Evolutionary conservation across 768 basidiomycete genomes (phyloP).

Genomic region (Galerina marginata): DNA sequence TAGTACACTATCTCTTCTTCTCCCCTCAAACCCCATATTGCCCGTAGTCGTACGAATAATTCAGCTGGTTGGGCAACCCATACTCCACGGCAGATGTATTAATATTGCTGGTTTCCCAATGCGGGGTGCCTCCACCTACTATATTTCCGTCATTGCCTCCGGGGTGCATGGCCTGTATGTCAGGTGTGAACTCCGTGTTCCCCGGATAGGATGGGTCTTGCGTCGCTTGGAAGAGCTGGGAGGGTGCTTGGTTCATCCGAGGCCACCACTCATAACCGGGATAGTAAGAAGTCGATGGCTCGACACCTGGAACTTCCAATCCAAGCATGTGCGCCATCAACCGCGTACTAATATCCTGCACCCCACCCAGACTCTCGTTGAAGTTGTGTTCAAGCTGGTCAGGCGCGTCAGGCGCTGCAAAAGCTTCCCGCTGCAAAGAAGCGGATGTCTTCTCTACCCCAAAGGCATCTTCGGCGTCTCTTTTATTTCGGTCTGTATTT

Average conservation of each 20-base stretch:
- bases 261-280: slow-evolving; percentile 75
- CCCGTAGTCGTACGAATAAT: slow-evolving; percentile 36
- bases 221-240: slow-evolving; percentile 8
- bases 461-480: slow-evolving; percentile 67
- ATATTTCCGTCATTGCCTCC: slow-evolving; percentile 9
- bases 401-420: slow-evolving; percentile 24
- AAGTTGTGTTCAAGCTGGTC: slow-evolving; percentile 24
- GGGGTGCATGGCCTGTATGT: slow-evolving; percentile 19
- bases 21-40: slow-evolving; percentile 31
- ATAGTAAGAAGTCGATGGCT: slow-evolving; percentile 60
- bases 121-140: slow-evolving; percentile 1
- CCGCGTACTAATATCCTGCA: slow-evolving; percentile 66
- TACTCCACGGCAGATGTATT: slow-evolving; percentile 16
- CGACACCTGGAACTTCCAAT: slow-evolving; percentile 66
- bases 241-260: slow-evolving; percentile 37
- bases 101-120: slow-evolving; percentile 18
- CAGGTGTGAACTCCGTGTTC: slow-evolving; percentile 19
- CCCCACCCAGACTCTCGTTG: slow-evolving; percentile 44
- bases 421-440: slow-evolving; percentile 47
- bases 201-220: slow-evolving; percentile 20
- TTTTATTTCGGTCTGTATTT: slow-evolving; percentile 54
- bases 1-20: slow-evolving; percentile 1
- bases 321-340: slow-evolving; percentile 79
- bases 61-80: slow-evolving; percentile 26
- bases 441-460: slow-evolving; percentile 57